phyloP scores from a whole-genome alignment of 306 rosid species.

The Quercus agrifolia region DNA sequence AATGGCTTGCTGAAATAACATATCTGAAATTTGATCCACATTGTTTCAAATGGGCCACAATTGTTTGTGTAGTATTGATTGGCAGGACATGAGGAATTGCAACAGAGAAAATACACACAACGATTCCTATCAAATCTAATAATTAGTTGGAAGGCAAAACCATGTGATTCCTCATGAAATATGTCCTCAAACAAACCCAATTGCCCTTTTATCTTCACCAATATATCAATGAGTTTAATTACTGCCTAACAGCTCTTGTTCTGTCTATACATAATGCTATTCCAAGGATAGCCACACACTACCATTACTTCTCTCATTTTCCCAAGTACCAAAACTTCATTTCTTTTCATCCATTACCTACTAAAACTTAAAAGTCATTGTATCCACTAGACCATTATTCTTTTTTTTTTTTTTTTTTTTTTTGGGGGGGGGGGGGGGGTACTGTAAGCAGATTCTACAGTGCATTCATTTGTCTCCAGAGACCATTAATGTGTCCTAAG shows the following conservation, averaged over 20 bases:
- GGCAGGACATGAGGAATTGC: constrained; percentile 2
- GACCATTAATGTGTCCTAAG: constrained; percentile 65
- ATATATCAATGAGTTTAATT: neutral
- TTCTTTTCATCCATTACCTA: no score
- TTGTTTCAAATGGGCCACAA: neutral
- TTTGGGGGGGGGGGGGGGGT: no score
- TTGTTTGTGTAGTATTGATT: neutral
- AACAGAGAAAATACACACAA: neutral
- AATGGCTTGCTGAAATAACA: neutral
- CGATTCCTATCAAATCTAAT: neutral
- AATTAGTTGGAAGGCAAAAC: constrained; percentile 7
- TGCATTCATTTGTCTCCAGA: no score
- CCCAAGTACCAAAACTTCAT: no score
- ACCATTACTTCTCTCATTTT: neutral
- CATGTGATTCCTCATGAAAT: constrained; percentile 23
- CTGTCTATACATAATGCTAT: neutral
- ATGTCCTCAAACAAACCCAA: neutral
- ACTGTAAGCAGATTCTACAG: no score
- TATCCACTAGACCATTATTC: no score
- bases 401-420: no score
- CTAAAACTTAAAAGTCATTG: no score
- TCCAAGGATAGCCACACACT: neutral
- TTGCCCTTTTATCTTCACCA: neutral
- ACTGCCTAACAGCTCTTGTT: neutral
- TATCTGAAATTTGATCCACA: neutral